These are phyloP conservation scores for Ganoderma resinaceum DNA, from an alignment of 1,284 basidiomycete species.

Conservation along the genomic window DNA sequence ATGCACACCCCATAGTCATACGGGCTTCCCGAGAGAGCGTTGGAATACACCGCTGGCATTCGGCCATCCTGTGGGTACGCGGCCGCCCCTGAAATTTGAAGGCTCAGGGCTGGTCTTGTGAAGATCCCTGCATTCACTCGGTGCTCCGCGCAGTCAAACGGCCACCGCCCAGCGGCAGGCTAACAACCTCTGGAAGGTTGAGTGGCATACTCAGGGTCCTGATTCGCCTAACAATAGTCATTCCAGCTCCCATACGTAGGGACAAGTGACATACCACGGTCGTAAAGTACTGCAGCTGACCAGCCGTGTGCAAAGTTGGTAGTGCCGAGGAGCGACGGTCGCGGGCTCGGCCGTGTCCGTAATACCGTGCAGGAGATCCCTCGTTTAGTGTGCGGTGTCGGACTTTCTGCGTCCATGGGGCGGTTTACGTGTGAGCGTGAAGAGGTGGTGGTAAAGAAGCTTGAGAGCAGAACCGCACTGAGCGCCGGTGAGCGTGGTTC, in stretches of 20 bases:
- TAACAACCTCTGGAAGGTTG: conserved; percentile 8
- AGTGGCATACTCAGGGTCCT: conserved; percentile 7
- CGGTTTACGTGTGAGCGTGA: conserved; percentile 4
- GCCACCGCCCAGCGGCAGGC: background rate
- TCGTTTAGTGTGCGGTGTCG: background rate
- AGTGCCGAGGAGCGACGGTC: conserved; percentile 12
- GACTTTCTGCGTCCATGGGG: background rate
- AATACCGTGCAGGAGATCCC: conserved; percentile 13
- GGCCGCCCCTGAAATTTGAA: background rate
- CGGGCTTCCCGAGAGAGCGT: conserved; percentile 14
- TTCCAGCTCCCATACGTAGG: conserved; percentile 17
- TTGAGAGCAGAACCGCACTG: background rate
- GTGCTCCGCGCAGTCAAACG: background rate
- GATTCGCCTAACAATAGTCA: conserved; percentile 17
- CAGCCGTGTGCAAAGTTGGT: background rate
- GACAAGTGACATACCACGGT: conserved; percentile 12
- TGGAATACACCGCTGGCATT: conserved; percentile 11
- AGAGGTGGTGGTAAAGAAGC: background rate
- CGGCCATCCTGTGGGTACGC: background rate
- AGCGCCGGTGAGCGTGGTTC: background rate
- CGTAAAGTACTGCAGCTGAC: conserved; percentile 26
- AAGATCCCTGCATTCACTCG: background rate
- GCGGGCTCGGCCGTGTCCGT: conserved; percentile 21
- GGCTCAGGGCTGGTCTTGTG: background rate
- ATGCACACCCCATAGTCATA: conserved; percentile 24